Evolutionary conservation across 495 filamentous ascomycete genomes (phyloP), one percentile per base, ranked within the genome.

Genomic region (Podospora pseudopauciseta): DNA sequence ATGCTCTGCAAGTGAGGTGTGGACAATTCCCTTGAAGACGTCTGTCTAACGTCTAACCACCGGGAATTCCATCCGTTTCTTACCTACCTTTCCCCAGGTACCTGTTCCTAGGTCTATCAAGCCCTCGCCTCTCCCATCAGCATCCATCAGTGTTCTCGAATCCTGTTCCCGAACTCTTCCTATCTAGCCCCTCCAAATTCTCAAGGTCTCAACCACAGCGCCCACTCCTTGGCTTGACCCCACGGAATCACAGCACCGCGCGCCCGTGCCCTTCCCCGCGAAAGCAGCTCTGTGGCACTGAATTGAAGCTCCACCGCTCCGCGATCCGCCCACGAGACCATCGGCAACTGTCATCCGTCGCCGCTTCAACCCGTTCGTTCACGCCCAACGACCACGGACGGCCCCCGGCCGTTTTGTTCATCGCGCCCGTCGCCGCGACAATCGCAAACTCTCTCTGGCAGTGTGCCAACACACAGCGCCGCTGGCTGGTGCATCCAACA

Each of bases 251-350:
- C 18, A 49, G 39, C 34, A 23, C n/a, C 26, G 13, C 15, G 13
- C 15, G 11, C 16, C 44, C 63, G 32, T 53, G 60, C 30, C 60
- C 60, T 30, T 34, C 64, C 60, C 68, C 65, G 61, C 60, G 60
- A 63, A n/a, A 18, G 55, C 53, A 19, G 59, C 28, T 64, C 55
- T 26, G 55, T 64, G 60, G 54, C 60, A 11, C 60, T 70, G 63
- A 60, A 64, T 60, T 70, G 49, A 66, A 61, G 65, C 60, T 64
- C 68, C 68, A 67, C 68, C 49, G 0, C 23, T 58, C 55, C 23
- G 55, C 23, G 4, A 58, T 19, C 55, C 55, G 19, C 39, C 63
- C 54, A 67, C 68, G 64, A 63, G 68, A 66, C 64, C 60, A 64
- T 66, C 64, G 58, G 58, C 60, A 20, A 34, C 44, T 39, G 7